Base-by-base conservation (phyloP, 2,329 filamentous ascomycete genomes). In the Xylariales sp. region DNA sequence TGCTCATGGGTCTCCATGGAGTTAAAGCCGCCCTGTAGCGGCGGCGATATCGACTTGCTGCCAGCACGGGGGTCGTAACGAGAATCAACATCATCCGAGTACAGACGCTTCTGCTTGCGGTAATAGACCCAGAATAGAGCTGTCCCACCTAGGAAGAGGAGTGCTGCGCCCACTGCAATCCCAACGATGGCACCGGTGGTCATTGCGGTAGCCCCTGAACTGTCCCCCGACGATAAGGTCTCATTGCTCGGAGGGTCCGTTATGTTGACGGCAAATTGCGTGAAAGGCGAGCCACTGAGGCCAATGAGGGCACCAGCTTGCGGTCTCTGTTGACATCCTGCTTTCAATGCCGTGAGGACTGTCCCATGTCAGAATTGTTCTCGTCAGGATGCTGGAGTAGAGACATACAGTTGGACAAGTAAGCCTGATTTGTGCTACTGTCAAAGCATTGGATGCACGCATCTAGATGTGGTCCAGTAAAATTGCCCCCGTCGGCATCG, bases 151-250 rank as follows among this genome's bases (percentile, higher is more conserved):
- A 72, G 24, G 3, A 78, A 53, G 2, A 69, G 51, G 0, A 73
- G 57, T 0, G 61, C 61, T 5, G 63, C 67, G 10, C 70, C 74
- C 1, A 77, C 55, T 0, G 63, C 65, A 33, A 80, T 78, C 14
- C 75, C 76, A 0, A 71, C 70, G 12, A 78, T 73, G n/a, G 70
- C 69, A 2, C 70, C 69, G 0, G 66, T 65, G 0, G 69, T 65
- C 53, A 78, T 65, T 8, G 51, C 51, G 4, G 50, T 55, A 3
- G 53, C 46, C 0, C 48, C 56, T n/a, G n/a, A n/a, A n/a, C n/a
- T n/a, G 3, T 53, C 47, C 1, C 55, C 48, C 0, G 50, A 45
- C 0, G 60, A 49, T 1, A 53, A 36, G 1, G 59, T 55, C 4
- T 48, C 27, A 36, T 58, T 55, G 6, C 47, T 51, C 1, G 62